phyloP scores from a whole-genome alignment of 2,329 filamentous ascomycete genomes.

The Pseudogymnoascus sp. region DNA sequence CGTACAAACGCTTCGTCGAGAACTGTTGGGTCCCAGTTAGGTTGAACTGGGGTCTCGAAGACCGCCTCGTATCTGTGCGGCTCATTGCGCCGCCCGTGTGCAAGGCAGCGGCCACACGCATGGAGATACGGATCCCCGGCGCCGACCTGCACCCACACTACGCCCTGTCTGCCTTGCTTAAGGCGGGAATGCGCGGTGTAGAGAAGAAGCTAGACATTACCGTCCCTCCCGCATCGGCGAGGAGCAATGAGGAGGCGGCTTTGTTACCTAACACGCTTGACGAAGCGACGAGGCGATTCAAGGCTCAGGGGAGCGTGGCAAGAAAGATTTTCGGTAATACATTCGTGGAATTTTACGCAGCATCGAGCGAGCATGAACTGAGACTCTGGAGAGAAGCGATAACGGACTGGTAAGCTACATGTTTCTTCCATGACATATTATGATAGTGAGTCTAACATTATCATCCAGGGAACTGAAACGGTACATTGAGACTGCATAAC shows the following conservation, averaged over 20 bases:
- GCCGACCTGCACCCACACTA: slow-evolving; percentile 90
- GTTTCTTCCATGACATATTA: neutral
- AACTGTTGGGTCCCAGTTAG: slow-evolving; percentile 99
- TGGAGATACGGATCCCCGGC: slow-evolving; percentile 89
- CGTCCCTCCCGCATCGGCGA: slow-evolving; percentile 78
- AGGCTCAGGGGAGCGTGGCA: slow-evolving; percentile 71
- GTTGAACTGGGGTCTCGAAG: slow-evolving; percentile 92
- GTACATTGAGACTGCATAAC: neutral
- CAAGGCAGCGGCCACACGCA: slow-evolving; percentile 76
- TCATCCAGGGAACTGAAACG: neutral
- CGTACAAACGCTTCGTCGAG: slow-evolving; percentile 95
- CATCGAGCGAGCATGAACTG: slow-evolving; percentile 89
- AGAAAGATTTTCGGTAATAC: slow-evolving; percentile 87
- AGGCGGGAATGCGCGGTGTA: slow-evolving; percentile 80
- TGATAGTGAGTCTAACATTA: neutral
- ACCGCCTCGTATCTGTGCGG: slow-evolving; percentile 83
- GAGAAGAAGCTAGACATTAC: slow-evolving; percentile 84
- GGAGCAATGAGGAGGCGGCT: slow-evolving; percentile 62
- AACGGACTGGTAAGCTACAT: slow-evolving; percentile 74
- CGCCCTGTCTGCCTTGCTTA: slow-evolving; percentile 79
- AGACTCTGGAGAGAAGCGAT: slow-evolving; percentile 90
- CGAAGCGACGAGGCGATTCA: slow-evolving; percentile 76
- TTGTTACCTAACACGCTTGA: slow-evolving; percentile 76
- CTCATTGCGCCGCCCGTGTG: slow-evolving; percentile 81
- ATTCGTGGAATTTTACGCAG: slow-evolving; percentile 92